Conservation (phyloP, 1,284 basidiomycete genomes). For the Pholiota adiposa region DNA sequence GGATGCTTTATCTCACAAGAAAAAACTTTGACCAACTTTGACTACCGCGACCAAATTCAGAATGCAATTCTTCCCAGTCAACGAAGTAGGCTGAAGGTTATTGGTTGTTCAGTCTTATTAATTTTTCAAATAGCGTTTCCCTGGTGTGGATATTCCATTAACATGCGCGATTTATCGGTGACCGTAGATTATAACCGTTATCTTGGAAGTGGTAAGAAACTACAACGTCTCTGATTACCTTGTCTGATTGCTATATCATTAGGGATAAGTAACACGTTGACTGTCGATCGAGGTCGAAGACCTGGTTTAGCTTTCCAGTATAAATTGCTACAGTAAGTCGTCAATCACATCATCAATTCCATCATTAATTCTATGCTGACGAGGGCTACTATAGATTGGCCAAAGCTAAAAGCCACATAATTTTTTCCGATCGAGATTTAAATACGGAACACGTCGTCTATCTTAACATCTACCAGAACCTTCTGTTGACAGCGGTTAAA, state of each 20-base stretch:
- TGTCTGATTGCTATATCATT: not conserved
- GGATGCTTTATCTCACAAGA: conserved; percentile 89
- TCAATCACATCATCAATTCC: conserved; percentile 5
- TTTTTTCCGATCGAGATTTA: conserved; percentile 78
- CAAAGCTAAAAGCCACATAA: conserved; percentile 70
- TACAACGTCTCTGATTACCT: not conserved
- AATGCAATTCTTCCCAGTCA: conserved; percentile 56
- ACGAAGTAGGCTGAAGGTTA: conserved; percentile 39
- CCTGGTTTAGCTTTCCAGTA: conserved; percentile 62
- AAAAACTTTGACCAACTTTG: conserved; percentile 91
- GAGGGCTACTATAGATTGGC: conserved; percentile 52
- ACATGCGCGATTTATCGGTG: conserved; percentile 77
- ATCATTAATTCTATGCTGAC: conserved; percentile 9
- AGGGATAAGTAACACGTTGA: conserved; percentile 57
- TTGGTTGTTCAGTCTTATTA: not conserved
- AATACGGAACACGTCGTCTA: conserved; percentile 71
- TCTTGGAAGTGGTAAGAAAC: conserved; percentile 56
- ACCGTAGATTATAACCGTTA: conserved; percentile 76
- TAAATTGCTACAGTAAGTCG: conserved; percentile 74
- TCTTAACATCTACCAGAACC: conserved; percentile 87
- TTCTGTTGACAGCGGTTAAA: conserved; percentile 87
- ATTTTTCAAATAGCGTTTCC: conserved; percentile 68
- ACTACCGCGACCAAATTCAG: conserved; percentile 58
- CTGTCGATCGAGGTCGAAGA: conserved; percentile 61
- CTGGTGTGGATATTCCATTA: conserved; percentile 87